A percentile compares a stretch with the other conserved stretches of the same genome.
phyloP scores from a whole-genome alignment of 352 stramenopile genomes.

The Globisporangium perplexum region DNA sequence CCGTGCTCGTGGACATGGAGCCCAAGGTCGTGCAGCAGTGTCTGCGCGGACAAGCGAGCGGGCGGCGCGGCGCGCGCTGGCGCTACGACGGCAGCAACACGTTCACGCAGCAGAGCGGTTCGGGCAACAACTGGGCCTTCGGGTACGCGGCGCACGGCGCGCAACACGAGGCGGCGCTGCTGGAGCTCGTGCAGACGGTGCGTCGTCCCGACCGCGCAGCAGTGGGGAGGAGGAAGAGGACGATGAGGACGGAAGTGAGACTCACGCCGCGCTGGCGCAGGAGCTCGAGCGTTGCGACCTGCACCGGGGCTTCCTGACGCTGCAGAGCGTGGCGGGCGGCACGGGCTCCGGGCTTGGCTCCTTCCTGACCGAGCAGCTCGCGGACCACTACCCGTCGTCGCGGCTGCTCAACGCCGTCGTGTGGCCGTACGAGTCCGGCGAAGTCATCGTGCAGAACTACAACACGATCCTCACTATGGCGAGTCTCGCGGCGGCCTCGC shows the following conservation, averaged over 20 bases:
- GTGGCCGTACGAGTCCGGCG: conserved; percentile 77
- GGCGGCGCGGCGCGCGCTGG: conserved; percentile 16
- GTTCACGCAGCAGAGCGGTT: conserved; percentile 57
- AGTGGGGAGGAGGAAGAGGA: no score
- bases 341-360: conserved; percentile 86
- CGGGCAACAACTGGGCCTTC: conserved; percentile 79
- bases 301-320: conserved; percentile 58
- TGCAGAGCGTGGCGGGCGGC: conserved; percentile 84
- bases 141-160: conserved; percentile 53
- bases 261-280: conserved; percentile 11
- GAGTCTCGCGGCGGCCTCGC: conserved; percentile 44
- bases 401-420: conserved; percentile 70
- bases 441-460: conserved; percentile 90
- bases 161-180: conserved; percentile 29
- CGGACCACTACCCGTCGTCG: conserved; percentile 49
- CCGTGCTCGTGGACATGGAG: conserved; percentile 83
- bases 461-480: conserved; percentile 87
- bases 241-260: no score
- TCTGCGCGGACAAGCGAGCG: conserved; percentile 8
- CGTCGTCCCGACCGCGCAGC: not conserved
- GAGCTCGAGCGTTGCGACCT: conserved; percentile 70
- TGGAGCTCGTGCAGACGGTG: conserved; percentile 50
- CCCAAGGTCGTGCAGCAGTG: conserved; percentile 66
- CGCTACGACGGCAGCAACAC: conserved; percentile 36
- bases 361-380: conserved; percentile 68